Percentiles rank a stretch among this genome's conserved stretches.
Conservation (phyloP, 163 green algal species). For the Chloroidium sp. region DNA sequence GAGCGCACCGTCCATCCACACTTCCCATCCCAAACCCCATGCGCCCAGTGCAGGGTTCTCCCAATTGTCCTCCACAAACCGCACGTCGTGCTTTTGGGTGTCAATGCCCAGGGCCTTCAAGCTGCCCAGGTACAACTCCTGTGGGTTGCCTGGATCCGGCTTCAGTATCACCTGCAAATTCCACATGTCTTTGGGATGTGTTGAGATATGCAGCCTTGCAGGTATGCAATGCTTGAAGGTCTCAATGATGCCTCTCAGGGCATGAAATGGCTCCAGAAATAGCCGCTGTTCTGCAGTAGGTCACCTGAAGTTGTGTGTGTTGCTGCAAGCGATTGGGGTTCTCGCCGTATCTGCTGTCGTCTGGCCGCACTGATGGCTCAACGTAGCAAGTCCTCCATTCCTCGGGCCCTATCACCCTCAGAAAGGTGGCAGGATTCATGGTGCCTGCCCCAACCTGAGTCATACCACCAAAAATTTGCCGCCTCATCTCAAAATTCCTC, state of each 20-base stretch:
- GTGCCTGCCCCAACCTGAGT: conserved; percentile 76
- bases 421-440: conserved; percentile 90
- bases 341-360: conserved; percentile 94
- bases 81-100: conserved; percentile 71
- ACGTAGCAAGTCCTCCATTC: conserved; percentile 91
- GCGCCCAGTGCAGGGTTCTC: conserved; percentile 91
- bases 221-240: no score
- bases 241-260: no score
- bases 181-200: no score
- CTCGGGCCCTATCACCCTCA: conserved; percentile 91
- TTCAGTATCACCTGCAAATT: conserved; percentile 88
- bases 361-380: conserved; percentile 90
- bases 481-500: no score
- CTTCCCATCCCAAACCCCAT: conserved; percentile 94
- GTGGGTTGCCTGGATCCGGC: conserved; percentile 83
- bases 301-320: conserved; percentile 96
- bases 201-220: no score
- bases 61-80: conserved; percentile 99
- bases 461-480: no score
- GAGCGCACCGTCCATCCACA: conserved; percentile 83
- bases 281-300: neutral
- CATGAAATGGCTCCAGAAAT: no score
- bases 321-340: conserved; percentile 98
- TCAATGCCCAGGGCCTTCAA: conserved; percentile 87
- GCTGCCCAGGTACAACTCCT: conserved; percentile 92